Percentiles rank a stretch among this genome's conserved stretches.
Conservation (phyloP, 2,329 filamentous ascomycete genomes). For the Clonostachys byssicola region DNA sequence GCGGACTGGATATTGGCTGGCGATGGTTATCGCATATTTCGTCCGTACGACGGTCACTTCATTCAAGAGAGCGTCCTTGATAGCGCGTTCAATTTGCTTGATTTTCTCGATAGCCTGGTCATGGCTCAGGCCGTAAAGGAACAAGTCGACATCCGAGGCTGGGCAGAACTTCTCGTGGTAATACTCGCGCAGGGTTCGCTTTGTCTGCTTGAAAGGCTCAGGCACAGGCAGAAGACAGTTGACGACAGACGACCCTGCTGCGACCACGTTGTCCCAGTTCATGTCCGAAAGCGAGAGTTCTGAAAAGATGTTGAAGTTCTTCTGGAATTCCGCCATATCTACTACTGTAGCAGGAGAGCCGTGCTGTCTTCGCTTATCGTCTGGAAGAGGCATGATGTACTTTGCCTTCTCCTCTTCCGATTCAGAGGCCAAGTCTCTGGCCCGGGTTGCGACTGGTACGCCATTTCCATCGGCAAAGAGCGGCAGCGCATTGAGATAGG, state of each 20-base stretch:
- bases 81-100: conserved; percentile 68
- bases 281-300: conserved; percentile 73
- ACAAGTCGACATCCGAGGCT: conserved; percentile 83
- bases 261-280: conserved; percentile 80
- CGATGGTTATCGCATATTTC: conserved; percentile 84
- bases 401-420: conserved; percentile 53
- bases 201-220: conserved; percentile 54
- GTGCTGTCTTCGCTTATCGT: conserved; percentile 55
- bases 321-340: conserved; percentile 66
- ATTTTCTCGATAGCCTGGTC: conserved; percentile 80
- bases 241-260: conserved; percentile 75
- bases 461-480: conserved; percentile 56
- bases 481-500: conserved; percentile 60
- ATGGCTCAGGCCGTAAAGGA: conserved; percentile 75
- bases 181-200: conserved; percentile 63
- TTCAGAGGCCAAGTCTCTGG: conserved; percentile 55
- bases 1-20: conserved; percentile 76
- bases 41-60: conserved; percentile 82
- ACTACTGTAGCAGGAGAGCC: conserved; percentile 65
- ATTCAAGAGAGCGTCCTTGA: conserved; percentile 74
- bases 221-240: conserved; percentile 74
- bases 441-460: conserved; percentile 53
- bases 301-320: conserved; percentile 78
- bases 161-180: conserved; percentile 80
- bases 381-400: conserved; percentile 66